These are phyloP conservation scores for Neltuma alba DNA, from an alignment of 306 rosid genomes.

Conservation along the genomic window DNA sequence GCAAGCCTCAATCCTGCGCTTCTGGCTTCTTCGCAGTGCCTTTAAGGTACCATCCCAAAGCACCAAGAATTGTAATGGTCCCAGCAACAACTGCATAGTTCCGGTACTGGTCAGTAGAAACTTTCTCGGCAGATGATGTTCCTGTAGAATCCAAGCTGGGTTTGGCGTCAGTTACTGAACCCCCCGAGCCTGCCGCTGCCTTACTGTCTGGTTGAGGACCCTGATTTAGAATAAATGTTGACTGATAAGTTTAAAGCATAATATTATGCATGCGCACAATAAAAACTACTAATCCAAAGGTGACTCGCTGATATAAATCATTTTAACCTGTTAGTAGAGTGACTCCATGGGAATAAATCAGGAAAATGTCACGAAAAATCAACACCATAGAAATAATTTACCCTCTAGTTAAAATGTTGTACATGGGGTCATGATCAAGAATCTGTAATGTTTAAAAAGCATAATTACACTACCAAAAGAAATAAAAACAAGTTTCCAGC, in stretches of 20 bases:
- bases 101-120: conserved; percentile 81
- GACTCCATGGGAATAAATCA: neutral
- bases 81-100: conserved; percentile 92
- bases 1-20: conserved; percentile 69
- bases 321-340: neutral
- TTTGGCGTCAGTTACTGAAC: conserved; percentile 62
- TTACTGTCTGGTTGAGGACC: conserved; percentile 79
- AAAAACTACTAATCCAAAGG: neutral
- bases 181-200: conserved; percentile 54
- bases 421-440: conserved; percentile 6
- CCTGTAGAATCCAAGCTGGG: conserved; percentile 54
- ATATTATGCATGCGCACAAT: neutral
- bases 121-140: conserved; percentile 62
- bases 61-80: conserved; percentile 56
- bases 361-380: conserved; percentile 17
- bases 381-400: neutral
- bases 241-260: conserved; percentile 23
- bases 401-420: neutral
- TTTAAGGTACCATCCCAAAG: conserved; percentile 87
- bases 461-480: neutral
- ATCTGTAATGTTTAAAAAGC: neutral
- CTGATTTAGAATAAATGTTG: conserved; percentile 43
- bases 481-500: neutral
- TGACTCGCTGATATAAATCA: conserved; percentile 1
- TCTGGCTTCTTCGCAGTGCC: conserved; percentile 87